These are phyloP conservation scores for Panicum hallii DNA, from an alignment of 202 grass and related monocot species.

Conservation along the genomic window DNA sequence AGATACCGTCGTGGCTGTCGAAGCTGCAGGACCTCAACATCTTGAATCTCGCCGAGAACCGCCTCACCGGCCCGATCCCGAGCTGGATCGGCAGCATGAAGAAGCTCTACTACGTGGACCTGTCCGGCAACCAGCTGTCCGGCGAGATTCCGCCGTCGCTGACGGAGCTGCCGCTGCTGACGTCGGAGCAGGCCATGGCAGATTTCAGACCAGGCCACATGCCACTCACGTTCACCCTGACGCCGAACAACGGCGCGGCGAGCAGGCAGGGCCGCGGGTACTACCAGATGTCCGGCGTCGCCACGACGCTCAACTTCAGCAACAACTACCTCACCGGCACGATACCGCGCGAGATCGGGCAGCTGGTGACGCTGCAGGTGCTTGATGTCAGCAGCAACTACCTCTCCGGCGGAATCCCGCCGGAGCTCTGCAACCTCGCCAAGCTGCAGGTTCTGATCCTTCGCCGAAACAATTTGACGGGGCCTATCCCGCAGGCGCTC, in stretches of 20 bases:
- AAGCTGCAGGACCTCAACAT: conserved; percentile 68
- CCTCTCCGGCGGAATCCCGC: conserved; percentile 62
- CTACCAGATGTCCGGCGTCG: conserved; percentile 69
- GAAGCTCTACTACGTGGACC: conserved; percentile 51
- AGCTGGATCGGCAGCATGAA: conserved; percentile 62
- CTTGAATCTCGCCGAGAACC: conserved; percentile 60
- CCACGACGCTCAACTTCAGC: conserved; percentile 58
- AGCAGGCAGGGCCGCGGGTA: conserved; percentile 51
- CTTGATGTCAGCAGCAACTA: conserved; percentile 64
- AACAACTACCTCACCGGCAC: conserved; percentile 51
- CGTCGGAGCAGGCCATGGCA: conserved; percentile 42
- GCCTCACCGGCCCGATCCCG: conserved; percentile 63
- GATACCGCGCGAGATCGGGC: conserved; percentile 48
- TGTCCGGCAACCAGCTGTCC: conserved; percentile 47
- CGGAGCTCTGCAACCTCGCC: conserved; percentile 45
- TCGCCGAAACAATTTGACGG: conserved; percentile 45
- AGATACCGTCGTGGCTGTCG: conserved; percentile 66
- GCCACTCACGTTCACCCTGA: conserved; percentile 48
- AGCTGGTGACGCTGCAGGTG: conserved; percentile 55
- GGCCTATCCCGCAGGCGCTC: conserved; percentile 31
- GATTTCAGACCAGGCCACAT: conserved; percentile 39
- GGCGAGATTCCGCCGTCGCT: conserved; percentile 46
- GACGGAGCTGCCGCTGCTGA: conserved; percentile 45
- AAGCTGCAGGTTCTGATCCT: conserved; percentile 61
- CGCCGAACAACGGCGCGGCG: background rate